Conservation (phyloP, 83 land plant species). For the Isoetes engelmannii region DNA sequence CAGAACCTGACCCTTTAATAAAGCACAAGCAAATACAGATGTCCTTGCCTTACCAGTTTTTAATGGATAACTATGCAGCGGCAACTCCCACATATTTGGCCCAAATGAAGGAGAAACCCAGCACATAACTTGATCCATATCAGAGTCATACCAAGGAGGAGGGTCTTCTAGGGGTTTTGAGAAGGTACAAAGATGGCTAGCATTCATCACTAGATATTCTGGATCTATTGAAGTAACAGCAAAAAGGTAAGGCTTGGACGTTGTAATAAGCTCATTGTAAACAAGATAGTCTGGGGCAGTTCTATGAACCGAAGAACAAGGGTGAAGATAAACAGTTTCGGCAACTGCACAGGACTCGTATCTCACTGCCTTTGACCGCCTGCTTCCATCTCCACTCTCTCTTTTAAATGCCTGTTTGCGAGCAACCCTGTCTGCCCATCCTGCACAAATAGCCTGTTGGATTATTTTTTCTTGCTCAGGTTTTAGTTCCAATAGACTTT, state of each 20-base stretch:
- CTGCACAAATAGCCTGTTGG: slow-evolving; percentile 55
- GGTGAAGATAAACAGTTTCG: slow-evolving; percentile 66
- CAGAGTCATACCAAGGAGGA: slow-evolving; percentile 66
- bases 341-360: slow-evolving; percentile 62
- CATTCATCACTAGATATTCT: slow-evolving; percentile 63
- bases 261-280: slow-evolving; percentile 63
- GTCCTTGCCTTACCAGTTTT: slow-evolving; percentile 32
- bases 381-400: slow-evolving; percentile 17
- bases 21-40: slow-evolving; percentile 65
- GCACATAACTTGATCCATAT: slow-evolving; percentile 48
- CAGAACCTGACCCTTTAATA: slow-evolving; percentile 83
- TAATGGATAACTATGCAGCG: slow-evolving; percentile 43
- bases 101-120: slow-evolving; percentile 75
- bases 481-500: slow-evolving; percentile 21
- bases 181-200: slow-evolving; percentile 58
- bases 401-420: slow-evolving; percentile 37
- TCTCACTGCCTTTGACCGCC: slow-evolving; percentile 28
- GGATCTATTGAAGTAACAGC: slow-evolving; percentile 60
- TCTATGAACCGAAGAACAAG: slow-evolving; percentile 51
- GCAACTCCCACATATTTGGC: slow-evolving; percentile 78
- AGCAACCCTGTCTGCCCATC: slow-evolving; percentile 96
- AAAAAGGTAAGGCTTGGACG: slow-evolving; percentile 72
- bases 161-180: slow-evolving; percentile 76
- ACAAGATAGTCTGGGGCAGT: slow-evolving; percentile 80
- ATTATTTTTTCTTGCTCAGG: slow-evolving; percentile 50